Evolutionary conservation across 768 basidiomycete species (phyloP).

Genomic region (Amanita muscaria): DNA sequence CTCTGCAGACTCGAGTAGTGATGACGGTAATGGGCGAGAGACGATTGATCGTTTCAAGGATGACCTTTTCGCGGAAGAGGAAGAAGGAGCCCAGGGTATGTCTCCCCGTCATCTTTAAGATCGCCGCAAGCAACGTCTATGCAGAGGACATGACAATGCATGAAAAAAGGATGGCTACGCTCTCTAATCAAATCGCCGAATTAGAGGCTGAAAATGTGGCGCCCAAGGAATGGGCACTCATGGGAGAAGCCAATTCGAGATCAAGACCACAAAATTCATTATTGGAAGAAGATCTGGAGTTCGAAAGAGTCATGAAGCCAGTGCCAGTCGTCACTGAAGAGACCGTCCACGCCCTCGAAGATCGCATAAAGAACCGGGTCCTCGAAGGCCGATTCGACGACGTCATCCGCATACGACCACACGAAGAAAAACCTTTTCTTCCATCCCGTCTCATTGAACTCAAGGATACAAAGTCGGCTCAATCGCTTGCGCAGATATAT

Average conservation of each 20-base stretch:
- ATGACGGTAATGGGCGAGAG: constrained; percentile 22
- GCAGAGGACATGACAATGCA: constrained; percentile 59
- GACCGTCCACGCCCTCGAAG: constrained; percentile 72
- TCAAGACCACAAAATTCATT: constrained; percentile 85
- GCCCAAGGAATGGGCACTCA: constrained; percentile 85
- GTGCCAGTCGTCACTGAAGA: constrained; percentile 90
- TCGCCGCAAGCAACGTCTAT: constrained; percentile 1
- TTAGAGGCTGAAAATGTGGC: constrained; percentile 85
- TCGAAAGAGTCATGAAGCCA: constrained; percentile 81
- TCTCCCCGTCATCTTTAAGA: constrained; percentile 8
- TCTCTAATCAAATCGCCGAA: constrained; percentile 70
- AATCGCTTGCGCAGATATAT: constrained; percentile 92
- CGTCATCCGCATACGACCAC: constrained; percentile 70
- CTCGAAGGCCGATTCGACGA: constrained; percentile 84
- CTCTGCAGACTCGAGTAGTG: constrained; percentile 22
- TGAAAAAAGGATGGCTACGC: constrained; percentile 65
- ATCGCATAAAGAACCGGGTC: constrained; percentile 84
- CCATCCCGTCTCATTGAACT: constrained; percentile 86
- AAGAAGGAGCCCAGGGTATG: constrained; percentile 27
- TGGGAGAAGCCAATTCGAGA: constrained; percentile 82
- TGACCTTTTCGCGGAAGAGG: constrained; percentile 74
- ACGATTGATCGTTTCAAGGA: constrained; percentile 65
- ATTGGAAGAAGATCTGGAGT: constrained; percentile 91
- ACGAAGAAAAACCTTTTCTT: constrained; percentile 83
- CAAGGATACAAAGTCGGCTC: constrained; percentile 78